Conservation (phyloP, 1,139 yeast species). For the Nematodospora anomalae region DNA sequence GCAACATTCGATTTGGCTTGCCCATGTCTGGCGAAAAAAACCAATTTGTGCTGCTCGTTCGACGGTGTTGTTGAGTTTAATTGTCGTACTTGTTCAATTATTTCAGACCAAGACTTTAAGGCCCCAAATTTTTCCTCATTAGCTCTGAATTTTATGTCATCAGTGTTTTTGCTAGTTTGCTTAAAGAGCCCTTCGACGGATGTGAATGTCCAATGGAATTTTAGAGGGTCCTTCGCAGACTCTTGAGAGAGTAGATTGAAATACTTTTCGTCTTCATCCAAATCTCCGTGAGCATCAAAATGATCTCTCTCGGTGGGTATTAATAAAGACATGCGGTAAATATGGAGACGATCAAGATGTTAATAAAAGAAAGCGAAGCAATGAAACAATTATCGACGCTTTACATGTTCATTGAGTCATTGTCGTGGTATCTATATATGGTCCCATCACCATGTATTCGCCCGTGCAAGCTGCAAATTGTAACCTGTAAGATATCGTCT, state of each 20-base stretch:
- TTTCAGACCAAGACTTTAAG: conserved; percentile 45
- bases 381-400: too few species aligned
- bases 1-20: conserved; percentile 75
- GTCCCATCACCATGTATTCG: too few species aligned
- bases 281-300: conserved; percentile 36
- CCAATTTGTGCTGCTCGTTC: conserved; percentile 50
- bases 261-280: conserved; percentile 31
- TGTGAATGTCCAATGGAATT: conserved; percentile 41
- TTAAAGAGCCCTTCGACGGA: conserved; percentile 51
- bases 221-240: background rate
- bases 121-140: conserved; percentile 49
- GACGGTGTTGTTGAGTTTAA: conserved; percentile 34
- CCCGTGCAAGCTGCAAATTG: background rate
- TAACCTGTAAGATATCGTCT: background rate
- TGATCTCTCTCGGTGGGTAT: conserved; percentile 33
- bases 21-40: conserved; percentile 73
- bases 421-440: too few species aligned
- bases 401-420: too few species aligned
- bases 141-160: conserved; percentile 51
- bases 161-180: conserved; percentile 47
- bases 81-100: conserved; percentile 30
- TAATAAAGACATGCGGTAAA: conserved; percentile 26
- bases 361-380: too few species aligned
- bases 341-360: background rate
- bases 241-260: conserved; percentile 12